Base-by-base conservation (phyloP, 2,329 filamentous ascomycete species). In the Exophiala calicioides region DNA sequence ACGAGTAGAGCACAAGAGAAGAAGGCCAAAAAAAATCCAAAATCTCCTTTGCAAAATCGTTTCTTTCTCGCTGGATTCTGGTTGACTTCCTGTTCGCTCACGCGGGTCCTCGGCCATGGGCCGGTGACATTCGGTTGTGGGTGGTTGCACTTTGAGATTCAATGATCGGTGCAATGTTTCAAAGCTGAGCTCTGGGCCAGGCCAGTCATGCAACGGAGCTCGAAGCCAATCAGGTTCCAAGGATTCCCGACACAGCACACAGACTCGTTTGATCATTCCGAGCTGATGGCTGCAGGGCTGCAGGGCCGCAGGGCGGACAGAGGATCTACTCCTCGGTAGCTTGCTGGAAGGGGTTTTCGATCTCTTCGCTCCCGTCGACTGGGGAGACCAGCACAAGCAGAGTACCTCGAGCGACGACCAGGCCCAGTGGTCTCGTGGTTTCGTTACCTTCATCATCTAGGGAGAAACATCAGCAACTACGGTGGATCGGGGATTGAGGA, bases 371-470 rank as follows among this genome's bases (percentile, higher is more conserved):
- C 45, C 93, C 93, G 64, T 97, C 90, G 41, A 93, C 79, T 3
- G 93, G 93, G 53, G 88, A 93, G 65, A 98, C 88, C 53, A 95
- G 80, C 29, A 96, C 91, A 44, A 98, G 82, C 35, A 98, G 76
- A 5, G 93, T 97, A 51, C 93, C 93, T 57, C 93, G 83, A 30
- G 89, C 91, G 41, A 95, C 93, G 15, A 95, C 84, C 37, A 96
- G 78, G 41, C 90, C 90, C 15, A 95, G 82, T 13, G 85, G 80
- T 56, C 90, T 81, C 20, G 85, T 85, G 49, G 82, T 84, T 58
- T 90, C 85, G 70, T 94, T 95, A 58, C 90, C 91, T 67, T 95
- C 86, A 50, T 96, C 91, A 65, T 98, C 93, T 96, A 59, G 27
- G 23, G 4, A n/a, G n/a, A n/a, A n/a, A n/a, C n/a, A n/a, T n/a